phyloP scores from a whole-genome alignment of 306 rosid species.

The Senna siamea region DNA sequence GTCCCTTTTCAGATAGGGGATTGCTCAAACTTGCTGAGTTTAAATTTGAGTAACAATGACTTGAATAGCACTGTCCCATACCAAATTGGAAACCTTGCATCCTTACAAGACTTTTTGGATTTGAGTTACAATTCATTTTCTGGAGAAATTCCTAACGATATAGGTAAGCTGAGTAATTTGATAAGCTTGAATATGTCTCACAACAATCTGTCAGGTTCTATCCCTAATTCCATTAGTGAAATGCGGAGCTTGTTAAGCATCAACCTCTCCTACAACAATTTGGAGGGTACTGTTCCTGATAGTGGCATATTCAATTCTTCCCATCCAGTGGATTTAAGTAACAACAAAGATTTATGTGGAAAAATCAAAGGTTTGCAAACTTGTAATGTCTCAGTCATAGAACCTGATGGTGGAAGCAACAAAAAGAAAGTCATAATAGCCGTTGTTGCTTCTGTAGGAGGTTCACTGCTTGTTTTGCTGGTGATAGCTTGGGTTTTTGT shows the following conservation, averaged over 20 bases:
- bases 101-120: slow-evolving; percentile 15
- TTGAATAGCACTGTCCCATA: slow-evolving; percentile 37
- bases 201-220: slow-evolving; percentile 36
- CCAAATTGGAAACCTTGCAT: slow-evolving; percentile 34
- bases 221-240: background rate
- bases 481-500: background rate
- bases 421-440: slow-evolving; percentile 1
- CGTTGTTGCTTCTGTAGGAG: background rate
- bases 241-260: background rate
- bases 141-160: slow-evolving; percentile 22
- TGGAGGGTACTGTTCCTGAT: background rate
- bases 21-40: no score
- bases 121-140: background rate
- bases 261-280: background rate
- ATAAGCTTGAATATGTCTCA: slow-evolving; percentile 45
- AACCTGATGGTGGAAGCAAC: background rate
- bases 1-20: no score
- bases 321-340: slow-evolving; percentile 26
- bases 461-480: background rate
- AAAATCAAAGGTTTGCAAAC: slow-evolving; percentile 1
- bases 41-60: no score
- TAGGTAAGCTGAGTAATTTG: slow-evolving; percentile 36
- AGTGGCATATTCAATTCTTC: background rate
- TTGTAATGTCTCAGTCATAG: background rate
- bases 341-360: slow-evolving; percentile 17